Percentiles rank a stretch among this genome's conserved stretches.
Conservation (phyloP, 1,284 basidiomycete genomes). For the Tilletia setariae region DNA sequence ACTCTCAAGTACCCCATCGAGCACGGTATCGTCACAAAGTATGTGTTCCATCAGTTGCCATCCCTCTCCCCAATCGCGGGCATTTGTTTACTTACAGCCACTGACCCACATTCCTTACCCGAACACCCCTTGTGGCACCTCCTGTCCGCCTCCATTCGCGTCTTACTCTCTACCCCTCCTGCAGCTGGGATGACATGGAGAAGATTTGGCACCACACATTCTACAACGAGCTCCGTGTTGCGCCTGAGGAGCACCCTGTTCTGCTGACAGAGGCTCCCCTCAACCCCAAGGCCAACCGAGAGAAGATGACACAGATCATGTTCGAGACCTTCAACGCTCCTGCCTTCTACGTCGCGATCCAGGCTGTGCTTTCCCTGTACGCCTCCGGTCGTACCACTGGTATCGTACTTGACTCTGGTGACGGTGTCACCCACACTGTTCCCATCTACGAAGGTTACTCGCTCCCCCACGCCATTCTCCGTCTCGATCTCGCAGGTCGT, state of each 20-base stretch:
- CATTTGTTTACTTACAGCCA: too few species aligned
- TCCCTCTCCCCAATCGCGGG: background rate
- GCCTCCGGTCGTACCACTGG: conserved; percentile 87
- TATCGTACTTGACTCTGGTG: conserved; percentile 90
- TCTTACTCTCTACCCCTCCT: too few species aligned
- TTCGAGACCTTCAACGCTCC: conserved; percentile 94
- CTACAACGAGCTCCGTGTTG: conserved; percentile 60
- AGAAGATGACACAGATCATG: conserved; percentile 98
- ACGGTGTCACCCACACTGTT: conserved; percentile 89
- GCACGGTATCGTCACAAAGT: conserved; percentile 82
- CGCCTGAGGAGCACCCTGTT: conserved; percentile 82
- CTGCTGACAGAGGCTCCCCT: conserved; percentile 90
- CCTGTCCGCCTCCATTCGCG: background rate
- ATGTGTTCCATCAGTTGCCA: conserved; percentile 55
- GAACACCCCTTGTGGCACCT: background rate
- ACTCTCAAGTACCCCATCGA: conserved; percentile 68
- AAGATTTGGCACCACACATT: conserved; percentile 55
- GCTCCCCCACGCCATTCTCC: conserved; percentile 87
- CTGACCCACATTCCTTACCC: too few species aligned
- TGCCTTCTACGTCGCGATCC: conserved; percentile 88
- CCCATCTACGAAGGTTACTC: conserved; percentile 96
- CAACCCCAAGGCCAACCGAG: conserved; percentile 89
- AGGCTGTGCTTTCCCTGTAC: conserved; percentile 87
- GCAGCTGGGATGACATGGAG: conserved; percentile 50
- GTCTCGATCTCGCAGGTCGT: conserved; percentile 91